phyloP scores from a whole-genome alignment of 2,329 filamentous ascomycete genomes.

The Aureobasidium sp. region DNA sequence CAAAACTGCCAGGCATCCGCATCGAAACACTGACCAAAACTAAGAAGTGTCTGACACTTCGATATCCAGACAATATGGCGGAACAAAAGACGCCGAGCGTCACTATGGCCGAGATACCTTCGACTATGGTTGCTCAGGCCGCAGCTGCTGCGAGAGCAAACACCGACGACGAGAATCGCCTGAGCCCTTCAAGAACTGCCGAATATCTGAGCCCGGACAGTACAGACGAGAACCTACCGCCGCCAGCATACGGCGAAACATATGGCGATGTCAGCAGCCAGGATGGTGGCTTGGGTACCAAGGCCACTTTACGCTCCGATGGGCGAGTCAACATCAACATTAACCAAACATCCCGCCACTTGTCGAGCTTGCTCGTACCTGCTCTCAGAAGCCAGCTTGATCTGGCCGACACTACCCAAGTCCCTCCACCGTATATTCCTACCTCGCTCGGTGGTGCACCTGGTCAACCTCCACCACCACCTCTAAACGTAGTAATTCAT shows the following conservation, averaged over 20 bases:
- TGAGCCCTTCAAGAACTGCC: neutral
- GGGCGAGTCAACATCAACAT: conserved; percentile 76
- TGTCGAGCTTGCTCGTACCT: conserved; percentile 62
- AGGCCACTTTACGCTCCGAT: conserved; percentile 48
- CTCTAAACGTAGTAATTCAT: conserved; percentile 64
- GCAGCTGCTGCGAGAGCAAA: conserved; percentile 15
- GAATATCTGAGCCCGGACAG: neutral
- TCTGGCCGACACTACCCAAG: conserved; percentile 38
- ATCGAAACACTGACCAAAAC: neutral
- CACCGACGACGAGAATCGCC: conserved; percentile 1
- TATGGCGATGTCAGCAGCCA: conserved; percentile 32
- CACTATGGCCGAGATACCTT: conserved; percentile 9
- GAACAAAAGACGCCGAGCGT: conserved; percentile 12
- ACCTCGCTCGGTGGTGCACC: conserved; percentile 62
- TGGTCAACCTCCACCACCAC: conserved; percentile 46
- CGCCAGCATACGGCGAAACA: conserved; percentile 34
- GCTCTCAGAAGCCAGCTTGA: conserved; percentile 53
- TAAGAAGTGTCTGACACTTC: neutral
- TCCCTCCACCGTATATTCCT: conserved; percentile 65
- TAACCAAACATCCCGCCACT: conserved; percentile 58
- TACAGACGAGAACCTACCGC: conserved; percentile 23
- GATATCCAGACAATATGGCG: neutral
- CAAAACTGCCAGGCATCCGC: neutral
- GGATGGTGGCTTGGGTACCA: conserved; percentile 33
- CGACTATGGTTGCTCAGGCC: conserved; percentile 16